A percentile compares a stretch with the other conserved stretches of the same genome.
Evolutionary conservation across 768 basidiomycete genomes (phyloP).

Genomic region (Serendipita vermifera): DNA sequence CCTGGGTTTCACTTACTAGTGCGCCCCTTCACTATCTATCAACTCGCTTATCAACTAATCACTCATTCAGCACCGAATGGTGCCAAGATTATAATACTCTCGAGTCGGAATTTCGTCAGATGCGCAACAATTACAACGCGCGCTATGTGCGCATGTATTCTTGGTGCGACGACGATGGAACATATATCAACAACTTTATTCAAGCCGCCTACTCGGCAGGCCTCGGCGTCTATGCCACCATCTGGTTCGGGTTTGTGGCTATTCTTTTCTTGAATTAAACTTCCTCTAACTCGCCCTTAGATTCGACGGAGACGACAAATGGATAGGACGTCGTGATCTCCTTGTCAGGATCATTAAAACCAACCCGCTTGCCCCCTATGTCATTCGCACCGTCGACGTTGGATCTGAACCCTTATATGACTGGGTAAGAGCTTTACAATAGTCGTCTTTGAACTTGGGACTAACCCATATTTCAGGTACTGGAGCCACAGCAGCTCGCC

Average conservation of each 20-base stretch:
- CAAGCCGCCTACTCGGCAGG: conserved; percentile 6
- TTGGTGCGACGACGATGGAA: conserved; percentile 9
- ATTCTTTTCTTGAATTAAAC: neutral
- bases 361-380: conserved; percentile 10
- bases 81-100: neutral
- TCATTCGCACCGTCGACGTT: conserved; percentile 11
- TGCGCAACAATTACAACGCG: conserved; percentile 9
- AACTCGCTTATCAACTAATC: neutral
- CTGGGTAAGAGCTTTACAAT: neutral
- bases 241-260: conserved; percentile 5
- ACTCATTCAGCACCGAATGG: neutral
- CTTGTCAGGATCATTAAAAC: neutral
- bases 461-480: neutral
- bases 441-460: neutral
- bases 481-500: neutral
- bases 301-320: conserved; percentile 10
- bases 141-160: conserved; percentile 15
- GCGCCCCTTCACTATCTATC: neutral
- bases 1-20: neutral
- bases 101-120: conserved; percentile 8
- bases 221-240: conserved; percentile 5
- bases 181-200: neutral
- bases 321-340: neutral
- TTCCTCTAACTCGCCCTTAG: neutral
- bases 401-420: neutral